Conservation (phyloP, 2,329 filamentous ascomycete genomes). For the Orbilia oligospora region DNA sequence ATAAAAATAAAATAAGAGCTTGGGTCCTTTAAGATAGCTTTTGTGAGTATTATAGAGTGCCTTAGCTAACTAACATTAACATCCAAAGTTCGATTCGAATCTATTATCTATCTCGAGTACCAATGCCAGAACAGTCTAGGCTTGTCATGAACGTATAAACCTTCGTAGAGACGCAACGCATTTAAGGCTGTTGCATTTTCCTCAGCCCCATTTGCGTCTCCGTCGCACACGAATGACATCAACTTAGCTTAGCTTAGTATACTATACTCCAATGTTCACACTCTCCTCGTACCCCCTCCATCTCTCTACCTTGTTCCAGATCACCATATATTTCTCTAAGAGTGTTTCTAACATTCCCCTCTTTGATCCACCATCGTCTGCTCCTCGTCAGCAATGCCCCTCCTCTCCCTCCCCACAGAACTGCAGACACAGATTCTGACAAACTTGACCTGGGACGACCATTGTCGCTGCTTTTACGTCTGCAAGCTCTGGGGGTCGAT, state of each 20-base stretch:
- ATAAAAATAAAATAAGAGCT: no score
- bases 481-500: constrained; percentile 45
- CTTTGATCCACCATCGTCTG: background rate
- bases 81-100: no score
- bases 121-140: no score
- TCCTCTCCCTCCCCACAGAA: constrained; percentile 44
- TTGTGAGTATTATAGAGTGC: no score
- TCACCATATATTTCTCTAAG: no score
- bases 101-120: no score
- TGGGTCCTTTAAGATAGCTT: no score
- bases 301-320: background rate
- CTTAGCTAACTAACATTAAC: no score
- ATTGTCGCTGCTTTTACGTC: constrained; percentile 49
- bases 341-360: background rate
- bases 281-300: background rate
- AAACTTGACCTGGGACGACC: constrained; percentile 37
- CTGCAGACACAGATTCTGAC: constrained; percentile 44
- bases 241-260: no score
- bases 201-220: constrained; percentile 14
- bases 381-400: constrained; percentile 15
- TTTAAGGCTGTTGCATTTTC: constrained; percentile 1
- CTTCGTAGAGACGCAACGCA: background rate
- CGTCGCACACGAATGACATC: constrained; percentile 14
- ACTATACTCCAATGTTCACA: background rate
- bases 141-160: no score